These are phyloP conservation scores for Prosopis cineraria DNA, from an alignment of 306 rosid species.

Conservation along the genomic window DNA sequence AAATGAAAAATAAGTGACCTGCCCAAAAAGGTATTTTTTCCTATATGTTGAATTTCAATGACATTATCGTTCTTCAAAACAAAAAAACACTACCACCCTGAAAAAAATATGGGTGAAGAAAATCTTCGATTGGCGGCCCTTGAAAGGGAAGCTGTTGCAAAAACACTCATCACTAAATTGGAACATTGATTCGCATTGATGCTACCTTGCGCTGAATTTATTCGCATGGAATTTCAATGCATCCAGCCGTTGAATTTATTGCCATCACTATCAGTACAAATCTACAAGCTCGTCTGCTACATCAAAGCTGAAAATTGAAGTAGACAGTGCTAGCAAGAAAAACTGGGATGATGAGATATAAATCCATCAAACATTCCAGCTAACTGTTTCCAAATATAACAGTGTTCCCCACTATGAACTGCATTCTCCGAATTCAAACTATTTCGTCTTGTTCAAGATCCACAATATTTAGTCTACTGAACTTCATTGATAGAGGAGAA, in stretches of 20 bases:
- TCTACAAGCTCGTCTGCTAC: background rate
- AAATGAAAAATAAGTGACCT: background rate
- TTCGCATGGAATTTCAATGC: background rate
- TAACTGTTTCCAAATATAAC: background rate
- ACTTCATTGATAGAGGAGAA: conserved; percentile 19
- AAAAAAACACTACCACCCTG: background rate
- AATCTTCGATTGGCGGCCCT: background rate
- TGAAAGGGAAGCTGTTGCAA: background rate
- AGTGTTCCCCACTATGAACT: conserved; percentile 2
- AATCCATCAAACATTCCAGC: conserved; percentile 18
- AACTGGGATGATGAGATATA: conserved; percentile 22
- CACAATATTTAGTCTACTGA: background rate
- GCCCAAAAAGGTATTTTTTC: background rate
- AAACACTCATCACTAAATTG: conserved; percentile 1
- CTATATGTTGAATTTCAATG: background rate
- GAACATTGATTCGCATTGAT: background rate
- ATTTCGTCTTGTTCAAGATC: conserved; percentile 21
- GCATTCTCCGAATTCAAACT: conserved; percentile 14
- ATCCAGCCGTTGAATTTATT: background rate
- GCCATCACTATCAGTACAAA: background rate
- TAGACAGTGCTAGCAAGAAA: background rate
- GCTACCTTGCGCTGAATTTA: background rate
- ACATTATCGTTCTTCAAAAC: background rate
- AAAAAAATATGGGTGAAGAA: background rate
- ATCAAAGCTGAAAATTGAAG: conserved; percentile 12